Conservation (phyloP, 306 rosid genomes). For the Vicia villosa region DNA sequence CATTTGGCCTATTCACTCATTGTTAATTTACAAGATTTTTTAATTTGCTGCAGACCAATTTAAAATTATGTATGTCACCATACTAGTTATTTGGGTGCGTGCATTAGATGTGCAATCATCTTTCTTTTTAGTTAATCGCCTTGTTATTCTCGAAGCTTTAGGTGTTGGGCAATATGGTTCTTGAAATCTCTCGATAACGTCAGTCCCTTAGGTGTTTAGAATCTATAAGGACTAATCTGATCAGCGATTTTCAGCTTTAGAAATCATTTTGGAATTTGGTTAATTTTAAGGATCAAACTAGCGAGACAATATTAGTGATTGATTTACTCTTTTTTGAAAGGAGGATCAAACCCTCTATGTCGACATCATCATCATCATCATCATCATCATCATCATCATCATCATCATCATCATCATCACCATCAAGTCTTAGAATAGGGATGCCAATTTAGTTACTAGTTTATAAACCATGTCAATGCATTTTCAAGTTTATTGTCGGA, state of each 20-base stretch:
- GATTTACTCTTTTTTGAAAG: background rate
- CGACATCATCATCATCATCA: background rate
- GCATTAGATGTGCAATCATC: background rate
- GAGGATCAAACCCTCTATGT: no score
- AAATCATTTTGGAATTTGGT: background rate
- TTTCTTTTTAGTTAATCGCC: background rate
- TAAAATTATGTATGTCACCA: background rate
- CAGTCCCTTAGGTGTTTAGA: background rate
- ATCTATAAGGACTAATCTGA: background rate
- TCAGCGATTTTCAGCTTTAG: background rate
- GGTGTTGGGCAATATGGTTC: background rate
- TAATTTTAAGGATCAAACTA: background rate
- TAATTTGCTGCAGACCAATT: background rate
- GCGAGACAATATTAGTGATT: no score
- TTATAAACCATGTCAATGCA: background rate
- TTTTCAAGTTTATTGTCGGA: background rate
- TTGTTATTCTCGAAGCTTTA: background rate
- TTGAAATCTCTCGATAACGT: background rate
- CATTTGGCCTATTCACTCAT: slow-evolving; percentile 23
- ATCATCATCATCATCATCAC: background rate
- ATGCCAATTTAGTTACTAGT: background rate
- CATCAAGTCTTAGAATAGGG: background rate
- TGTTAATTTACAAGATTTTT: slow-evolving; percentile 14
- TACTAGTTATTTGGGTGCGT: background rate
- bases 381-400: background rate